A percentile compares a stretch with the other conserved stretches of the same genome.
Evolutionary conservation across 169 alveolate species (phyloP).

Genomic region (Toxoplasma gondii): DNA sequence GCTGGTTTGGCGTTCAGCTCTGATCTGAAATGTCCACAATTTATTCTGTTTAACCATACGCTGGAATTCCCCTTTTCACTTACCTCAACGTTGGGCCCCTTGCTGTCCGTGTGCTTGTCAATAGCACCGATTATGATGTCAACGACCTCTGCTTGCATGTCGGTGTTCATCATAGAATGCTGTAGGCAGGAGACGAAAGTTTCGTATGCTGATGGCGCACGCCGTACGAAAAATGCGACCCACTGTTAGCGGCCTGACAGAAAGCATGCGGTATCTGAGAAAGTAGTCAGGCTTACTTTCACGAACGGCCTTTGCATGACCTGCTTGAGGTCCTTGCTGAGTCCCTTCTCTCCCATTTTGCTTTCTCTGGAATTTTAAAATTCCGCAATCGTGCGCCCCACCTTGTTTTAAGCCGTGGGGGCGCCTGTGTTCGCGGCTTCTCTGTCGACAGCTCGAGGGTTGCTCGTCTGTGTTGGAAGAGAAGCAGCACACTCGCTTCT

Average conservation of each 20-base stretch:
- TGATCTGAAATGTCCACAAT: neutral
- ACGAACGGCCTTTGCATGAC: slow-evolving; percentile 34
- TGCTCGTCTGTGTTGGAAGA: no score
- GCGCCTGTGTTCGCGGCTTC: neutral
- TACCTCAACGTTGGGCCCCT: slow-evolving; percentile 34
- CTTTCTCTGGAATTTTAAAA: neutral
- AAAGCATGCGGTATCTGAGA: no score
- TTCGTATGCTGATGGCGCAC: no score
- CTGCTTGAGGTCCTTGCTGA: slow-evolving; percentile 26
- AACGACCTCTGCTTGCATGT: slow-evolving; percentile 40
- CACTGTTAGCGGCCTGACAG: no score
- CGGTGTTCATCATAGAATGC: slow-evolving; percentile 28
- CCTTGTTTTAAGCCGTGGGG: neutral
- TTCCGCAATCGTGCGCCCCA: neutral
- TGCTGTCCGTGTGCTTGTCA: slow-evolving; percentile 34
- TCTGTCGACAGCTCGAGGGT: no score
- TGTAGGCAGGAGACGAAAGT: neutral
- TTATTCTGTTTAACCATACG: no score
- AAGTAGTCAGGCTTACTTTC: neutral
- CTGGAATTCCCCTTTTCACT: neutral
- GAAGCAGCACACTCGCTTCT: no score
- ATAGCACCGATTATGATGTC: slow-evolving; percentile 14
- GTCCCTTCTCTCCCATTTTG: slow-evolving; percentile 15
- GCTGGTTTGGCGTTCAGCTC: neutral
- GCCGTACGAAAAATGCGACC: neutral